Evolutionary conservation across 768 basidiomycete genomes (phyloP), one percentile per base, ranked within the genome.

Genomic region (Lepiota brunneoincarnata): DNA sequence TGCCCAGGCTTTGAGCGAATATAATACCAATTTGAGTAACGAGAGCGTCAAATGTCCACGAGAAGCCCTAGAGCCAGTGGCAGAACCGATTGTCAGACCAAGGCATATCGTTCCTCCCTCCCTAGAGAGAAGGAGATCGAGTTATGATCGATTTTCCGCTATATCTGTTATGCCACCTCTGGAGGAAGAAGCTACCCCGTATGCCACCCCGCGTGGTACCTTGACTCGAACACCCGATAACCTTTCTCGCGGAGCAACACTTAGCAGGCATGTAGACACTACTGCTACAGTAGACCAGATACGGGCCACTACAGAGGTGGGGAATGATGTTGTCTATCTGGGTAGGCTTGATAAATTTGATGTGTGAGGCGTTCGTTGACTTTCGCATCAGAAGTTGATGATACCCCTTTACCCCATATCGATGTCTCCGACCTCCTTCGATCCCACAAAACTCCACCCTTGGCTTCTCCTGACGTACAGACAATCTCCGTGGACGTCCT

Each of bases 401-500:
- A 70, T 59, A 58, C 61, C 14, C 71, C 76, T 12, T 61, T 84
- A 15, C 81, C 84, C 0, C 39, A 59, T 12, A 65, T 84, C 48
- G 72, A 87, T 51, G 62, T 89, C 31, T 68, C 72, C 3, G 59
- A 70, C 3, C 59, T 89, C n/a, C 49, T 84, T 26, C 67, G 67
- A 39, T 58, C 68, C 17, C 58, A 51, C 15, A 35, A 51, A 11
- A 31, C 55, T 10, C 61, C 65, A 6, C 45, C 64, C 3, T 35
- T 50, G 10, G 63, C 64, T 2, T 62, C 73, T 42, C 53, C 69
- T 0, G 78, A 79, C 43, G 49, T 70, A 21, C 72, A 72, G 51
- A 85, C 81, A 0, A 78, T 93, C 34, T 90, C 89, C n/a, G 81
- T 91, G 2, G 91, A 93, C 35, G 77, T 88, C 2, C 72, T 92